These are phyloP conservation scores for Citrus australasica DNA, from an alignment of 345 rosid genomes.

Conservation along the genomic window DNA sequence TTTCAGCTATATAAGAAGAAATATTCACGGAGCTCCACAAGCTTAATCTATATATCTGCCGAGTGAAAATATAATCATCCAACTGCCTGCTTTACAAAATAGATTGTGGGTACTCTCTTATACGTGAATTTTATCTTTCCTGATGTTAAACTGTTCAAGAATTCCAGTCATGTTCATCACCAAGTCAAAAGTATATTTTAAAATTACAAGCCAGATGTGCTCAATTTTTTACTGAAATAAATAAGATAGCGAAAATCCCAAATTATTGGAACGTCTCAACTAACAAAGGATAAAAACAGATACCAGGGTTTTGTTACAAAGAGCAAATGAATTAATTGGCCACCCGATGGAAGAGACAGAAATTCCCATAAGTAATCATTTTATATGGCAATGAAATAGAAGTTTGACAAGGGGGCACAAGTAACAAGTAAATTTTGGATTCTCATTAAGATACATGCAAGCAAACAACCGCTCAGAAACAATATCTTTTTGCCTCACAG, in stretches of 20 bases:
- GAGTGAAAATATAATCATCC: neutral
- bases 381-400: slow-evolving; percentile 1
- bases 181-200: neutral
- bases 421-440: slow-evolving; percentile 5
- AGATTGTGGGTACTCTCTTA: too few relatives aligned
- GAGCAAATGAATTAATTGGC: neutral
- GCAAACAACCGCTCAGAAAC: neutral
- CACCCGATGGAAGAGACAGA: neutral
- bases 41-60: neutral
- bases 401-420: slow-evolving; percentile 1
- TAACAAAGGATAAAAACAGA: neutral
- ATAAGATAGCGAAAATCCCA: neutral
- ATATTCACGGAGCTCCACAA: neutral
- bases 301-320: neutral
- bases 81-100: neutral
- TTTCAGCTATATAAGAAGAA: neutral
- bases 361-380: neutral
- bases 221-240: neutral
- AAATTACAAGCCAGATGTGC: neutral
- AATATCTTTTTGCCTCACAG: neutral
- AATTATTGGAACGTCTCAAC: neutral
- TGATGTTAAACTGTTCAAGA: neutral
- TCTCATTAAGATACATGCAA: neutral
- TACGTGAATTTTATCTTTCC: too few relatives aligned
- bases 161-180: neutral